A percentile compares a stretch with the other conserved stretches of the same genome.
Conservation (phyloP, 164 flowering plant genomes). For the Magnolia sinica region DNA sequence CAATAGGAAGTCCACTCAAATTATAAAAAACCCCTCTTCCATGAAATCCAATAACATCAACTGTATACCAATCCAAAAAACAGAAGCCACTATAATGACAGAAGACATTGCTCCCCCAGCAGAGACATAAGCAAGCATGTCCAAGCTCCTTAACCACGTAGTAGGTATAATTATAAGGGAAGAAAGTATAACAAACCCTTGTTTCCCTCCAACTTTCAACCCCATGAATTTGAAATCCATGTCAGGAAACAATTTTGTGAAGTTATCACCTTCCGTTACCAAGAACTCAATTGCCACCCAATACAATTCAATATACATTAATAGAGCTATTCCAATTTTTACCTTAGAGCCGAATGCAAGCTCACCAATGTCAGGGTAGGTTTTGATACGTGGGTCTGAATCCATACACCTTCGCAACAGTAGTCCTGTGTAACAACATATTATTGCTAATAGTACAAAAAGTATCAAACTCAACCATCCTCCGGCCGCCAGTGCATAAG, state of each 20-base stretch:
- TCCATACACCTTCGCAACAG: constrained; percentile 60
- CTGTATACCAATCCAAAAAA: constrained; percentile 49
- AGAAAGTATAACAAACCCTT: constrained; percentile 41
- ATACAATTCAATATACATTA: constrained; percentile 62
- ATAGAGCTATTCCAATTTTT: constrained; percentile 34
- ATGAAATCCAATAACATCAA: constrained; percentile 65
- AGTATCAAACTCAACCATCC: constrained; percentile 59
- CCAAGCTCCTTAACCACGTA: constrained; percentile 50
- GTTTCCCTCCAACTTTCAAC: constrained; percentile 15
- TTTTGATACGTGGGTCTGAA: constrained; percentile 28
- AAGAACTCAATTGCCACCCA: constrained; percentile 62
- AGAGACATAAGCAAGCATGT: constrained; percentile 52
- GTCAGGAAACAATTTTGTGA: constrained; percentile 52
- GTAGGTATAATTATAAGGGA: constrained; percentile 66
- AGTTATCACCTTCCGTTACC: constrained; percentile 80
- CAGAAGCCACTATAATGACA: constrained; percentile 38
- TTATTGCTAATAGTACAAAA: constrained; percentile 37
- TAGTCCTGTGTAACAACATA: constrained; percentile 54
- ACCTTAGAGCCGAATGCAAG: constrained; percentile 71
- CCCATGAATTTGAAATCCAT: constrained; percentile 11
- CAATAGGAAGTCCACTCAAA: constrained; percentile 60
- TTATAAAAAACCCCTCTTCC: constrained; percentile 37
- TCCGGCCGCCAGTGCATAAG: constrained; percentile 62
- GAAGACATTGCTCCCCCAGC: constrained; percentile 70
- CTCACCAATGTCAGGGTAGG: constrained; percentile 63